Evolutionary conservation across 2,329 filamentous ascomycete genomes (phyloP), one percentile per base, ranked within the genome.

Genomic region (Fusarium odoratissimum): DNA sequence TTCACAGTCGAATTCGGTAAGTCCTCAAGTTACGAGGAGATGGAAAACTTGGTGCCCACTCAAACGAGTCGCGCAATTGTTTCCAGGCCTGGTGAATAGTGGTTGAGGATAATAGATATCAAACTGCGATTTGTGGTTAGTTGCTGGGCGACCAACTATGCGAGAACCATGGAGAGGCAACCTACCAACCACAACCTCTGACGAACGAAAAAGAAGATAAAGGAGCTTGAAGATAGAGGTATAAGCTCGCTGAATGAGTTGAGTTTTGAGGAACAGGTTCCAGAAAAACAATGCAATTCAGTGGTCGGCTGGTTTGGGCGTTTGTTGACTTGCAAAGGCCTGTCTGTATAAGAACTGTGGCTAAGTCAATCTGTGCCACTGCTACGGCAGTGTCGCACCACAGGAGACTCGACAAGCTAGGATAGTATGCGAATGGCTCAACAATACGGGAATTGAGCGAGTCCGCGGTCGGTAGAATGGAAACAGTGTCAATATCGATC

Each of bases 91-190:
- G 25, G 45, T 51, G 37, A 54, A 55, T 58, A 41, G 52, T 61
- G 48, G 52, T 54, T 38, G 52, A 48, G 35, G 40, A 51, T n/a
- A 48, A 35, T 17, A 37, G 42, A 38, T 30, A 41, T 57, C 54
- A 37, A 33, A n/a, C 41, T 65, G 64, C 25, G 41, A 64, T 58
- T 54, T 52, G 35, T 48, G 30, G 64, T 65, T 55, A 65, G 68
- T 73, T 72, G 70, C 69, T 67, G 69, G 70, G 69, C 69, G 69
- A 72, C 69, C 55, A 25, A 48, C 31, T 44, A 56, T 44, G 57
- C n/a, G 45, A 57, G 54, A 64, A 38, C 51, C 19, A 45, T 55
- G 46, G 37, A n/a, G 21, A 49, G 42, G 30, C 21, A 19, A 28
- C 28, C 13, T 25, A 49, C 48, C 33, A 35, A 44, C 19, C 21